These are phyloP conservation scores for Cercis canadensis DNA, from an alignment of 306 rosid species.

Conservation along the genomic window DNA sequence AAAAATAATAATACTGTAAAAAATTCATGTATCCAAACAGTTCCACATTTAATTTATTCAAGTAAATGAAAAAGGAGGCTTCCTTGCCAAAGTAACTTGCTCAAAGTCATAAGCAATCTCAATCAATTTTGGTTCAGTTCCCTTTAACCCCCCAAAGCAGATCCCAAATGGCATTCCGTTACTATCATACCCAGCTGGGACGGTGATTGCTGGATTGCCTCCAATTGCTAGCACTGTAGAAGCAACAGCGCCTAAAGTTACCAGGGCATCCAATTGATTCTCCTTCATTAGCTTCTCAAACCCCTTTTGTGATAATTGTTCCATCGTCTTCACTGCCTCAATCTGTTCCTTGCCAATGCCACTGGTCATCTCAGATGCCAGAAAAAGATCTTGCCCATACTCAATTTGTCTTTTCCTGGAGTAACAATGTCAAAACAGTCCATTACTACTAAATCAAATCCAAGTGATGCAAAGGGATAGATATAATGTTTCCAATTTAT, in stretches of 20 bases:
- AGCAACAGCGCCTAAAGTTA: no score
- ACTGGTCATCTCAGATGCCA: slow-evolving; percentile 51
- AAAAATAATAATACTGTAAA: no score
- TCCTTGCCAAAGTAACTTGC: slow-evolving; percentile 56
- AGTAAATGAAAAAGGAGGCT: no score
- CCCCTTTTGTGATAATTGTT: slow-evolving; percentile 46
- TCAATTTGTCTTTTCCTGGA: slow-evolving; percentile 44
- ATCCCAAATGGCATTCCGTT: slow-evolving; percentile 54
- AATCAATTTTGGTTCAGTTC: slow-evolving; percentile 53
- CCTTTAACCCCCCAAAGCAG: slow-evolving; percentile 53
- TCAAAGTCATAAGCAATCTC: slow-evolving; percentile 66
- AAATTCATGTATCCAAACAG: no score
- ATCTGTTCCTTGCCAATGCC: slow-evolving; percentile 34
- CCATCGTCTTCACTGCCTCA: slow-evolving; percentile 42
- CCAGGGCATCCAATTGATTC: slow-evolving; percentile 12
- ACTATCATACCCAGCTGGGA: slow-evolving; percentile 54
- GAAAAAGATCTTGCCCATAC: slow-evolving; percentile 58
- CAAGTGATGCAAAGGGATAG: neutral
- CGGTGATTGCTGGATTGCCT: slow-evolving; percentile 49
- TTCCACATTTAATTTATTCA: no score
- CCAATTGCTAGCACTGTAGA: slow-evolving; percentile 46
- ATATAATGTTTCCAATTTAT: no score
- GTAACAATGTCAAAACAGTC: no score
- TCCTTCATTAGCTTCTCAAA: slow-evolving; percentile 53
- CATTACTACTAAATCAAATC: no score